phyloP scores from a whole-genome alignment of 1,284 basidiomycete genomes.

The Meira miltonrushii region DNA sequence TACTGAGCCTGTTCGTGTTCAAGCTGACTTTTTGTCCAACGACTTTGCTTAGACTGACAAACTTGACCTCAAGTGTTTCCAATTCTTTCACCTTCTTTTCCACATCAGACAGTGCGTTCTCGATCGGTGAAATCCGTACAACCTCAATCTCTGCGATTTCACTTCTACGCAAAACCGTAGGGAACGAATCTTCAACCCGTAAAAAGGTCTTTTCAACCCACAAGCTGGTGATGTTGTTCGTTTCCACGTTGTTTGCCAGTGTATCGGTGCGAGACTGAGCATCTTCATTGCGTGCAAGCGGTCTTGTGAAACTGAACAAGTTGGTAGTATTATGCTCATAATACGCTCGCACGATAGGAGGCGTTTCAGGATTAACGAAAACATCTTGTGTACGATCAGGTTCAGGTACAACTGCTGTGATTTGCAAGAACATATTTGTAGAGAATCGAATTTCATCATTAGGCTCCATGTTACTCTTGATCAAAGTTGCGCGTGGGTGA shows the following conservation, averaged over 20 bases:
- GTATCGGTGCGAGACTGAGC: background rate
- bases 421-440: conserved; percentile 58
- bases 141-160: conserved; percentile 74
- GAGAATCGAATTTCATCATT: conserved; percentile 56
- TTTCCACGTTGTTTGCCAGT: background rate
- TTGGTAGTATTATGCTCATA: conserved; percentile 66
- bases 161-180: conserved; percentile 81
- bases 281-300: conserved; percentile 13
- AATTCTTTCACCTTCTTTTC: conserved; percentile 72
- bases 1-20: conserved; percentile 77
- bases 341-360: conserved; percentile 72
- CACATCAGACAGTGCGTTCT: conserved; percentile 75
- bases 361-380: conserved; percentile 79
- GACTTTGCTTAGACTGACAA: conserved; percentile 71
- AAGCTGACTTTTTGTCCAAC: conserved; percentile 51
- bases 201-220: conserved; percentile 73
- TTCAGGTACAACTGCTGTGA: conserved; percentile 77
- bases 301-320: conserved; percentile 62
- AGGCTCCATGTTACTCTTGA: conserved; percentile 71
- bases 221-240: conserved; percentile 16
- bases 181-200: conserved; percentile 72
- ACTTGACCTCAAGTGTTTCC: conserved; percentile 65
- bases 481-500: conserved; percentile 76
- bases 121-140: conserved; percentile 78
- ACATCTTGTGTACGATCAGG: conserved; percentile 72